Percentiles rank a stretch among this genome's conserved stretches.
phyloP scores from a whole-genome alignment of 1,284 basidiomycete genomes.

The Melampsora larici-populina region DNA sequence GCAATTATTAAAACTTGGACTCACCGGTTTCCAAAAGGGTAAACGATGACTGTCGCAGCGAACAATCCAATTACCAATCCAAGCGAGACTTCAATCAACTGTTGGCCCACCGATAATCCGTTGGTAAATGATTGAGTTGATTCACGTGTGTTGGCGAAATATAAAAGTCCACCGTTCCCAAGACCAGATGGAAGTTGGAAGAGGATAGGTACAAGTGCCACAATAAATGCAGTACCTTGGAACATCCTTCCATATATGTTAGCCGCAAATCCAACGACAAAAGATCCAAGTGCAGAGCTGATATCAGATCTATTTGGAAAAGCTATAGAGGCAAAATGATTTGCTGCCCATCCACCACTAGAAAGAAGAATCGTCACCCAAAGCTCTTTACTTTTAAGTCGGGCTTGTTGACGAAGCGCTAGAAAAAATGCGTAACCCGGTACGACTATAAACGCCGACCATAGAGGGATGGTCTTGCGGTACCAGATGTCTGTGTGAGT shows the following conservation, averaged over 20 bases:
- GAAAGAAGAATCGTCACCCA: slow-evolving; percentile 66
- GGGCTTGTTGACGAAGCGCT: slow-evolving; percentile 72
- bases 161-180: slow-evolving; percentile 27
- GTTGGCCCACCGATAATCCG: slow-evolving; percentile 31
- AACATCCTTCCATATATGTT: slow-evolving; percentile 80
- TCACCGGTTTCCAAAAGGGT: slow-evolving; percentile 55
- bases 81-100: slow-evolving; percentile 67
- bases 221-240: slow-evolving; percentile 71
- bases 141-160: slow-evolving; percentile 26
- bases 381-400: slow-evolving; percentile 68
- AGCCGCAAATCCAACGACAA: slow-evolving; percentile 75
- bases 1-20: not conserved
- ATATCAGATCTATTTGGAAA: slow-evolving; percentile 68
- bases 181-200: slow-evolving; percentile 36
- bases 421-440: slow-evolving; percentile 72
- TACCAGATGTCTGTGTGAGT: slow-evolving; percentile 49
- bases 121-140: slow-evolving; percentile 27
- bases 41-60: slow-evolving; percentile 57
- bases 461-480: slow-evolving; percentile 12
- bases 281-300: slow-evolving; percentile 61
- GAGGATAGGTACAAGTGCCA: slow-evolving; percentile 61
- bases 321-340: slow-evolving; percentile 66
- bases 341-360: slow-evolving; percentile 70
- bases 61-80: slow-evolving; percentile 69
- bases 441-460: slow-evolving; percentile 65